Percentiles rank a stretch among this genome's conserved stretches.
Conservation (phyloP, 2,329 filamentous ascomycete genomes). For the Huntiella moniliformis region DNA sequence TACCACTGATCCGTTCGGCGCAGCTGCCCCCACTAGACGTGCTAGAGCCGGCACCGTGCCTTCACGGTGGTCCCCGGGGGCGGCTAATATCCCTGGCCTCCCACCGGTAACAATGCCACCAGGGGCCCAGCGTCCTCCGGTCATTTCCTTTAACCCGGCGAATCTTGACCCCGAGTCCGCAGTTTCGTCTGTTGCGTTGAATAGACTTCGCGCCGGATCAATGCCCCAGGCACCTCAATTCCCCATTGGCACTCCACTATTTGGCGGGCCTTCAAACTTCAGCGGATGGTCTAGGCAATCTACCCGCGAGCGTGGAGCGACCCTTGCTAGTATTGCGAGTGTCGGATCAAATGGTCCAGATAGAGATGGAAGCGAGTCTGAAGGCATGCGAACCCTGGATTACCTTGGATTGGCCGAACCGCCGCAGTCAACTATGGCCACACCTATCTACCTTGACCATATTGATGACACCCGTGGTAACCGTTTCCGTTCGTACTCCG, state of each 20-base stretch:
- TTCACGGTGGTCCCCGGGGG: conserved; percentile 68
- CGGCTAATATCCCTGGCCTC: conserved; percentile 26
- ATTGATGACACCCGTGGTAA: conserved; percentile 62
- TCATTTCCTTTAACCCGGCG: conserved; percentile 51
- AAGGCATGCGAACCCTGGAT: conserved; percentile 79
- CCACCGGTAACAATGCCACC: conserved; percentile 7
- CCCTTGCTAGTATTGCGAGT: conserved; percentile 64
- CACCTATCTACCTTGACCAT: conserved; percentile 51
- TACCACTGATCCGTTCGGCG: conserved; percentile 16
- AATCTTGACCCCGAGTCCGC: conserved; percentile 46
- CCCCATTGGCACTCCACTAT: conserved; percentile 39
- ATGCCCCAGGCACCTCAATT: conserved; percentile 77
- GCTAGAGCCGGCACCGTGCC: conserved; percentile 90
- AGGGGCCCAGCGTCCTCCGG: conserved; percentile 3
- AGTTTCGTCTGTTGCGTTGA: conserved; percentile 38
- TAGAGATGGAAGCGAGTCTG: conserved; percentile 68
- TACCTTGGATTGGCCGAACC: conserved; percentile 91
- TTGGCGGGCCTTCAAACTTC: conserved; percentile 69
- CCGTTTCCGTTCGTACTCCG: conserved; percentile 89
- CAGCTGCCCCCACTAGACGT: conserved; percentile 50
- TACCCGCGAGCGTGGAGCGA: conserved; percentile 66
- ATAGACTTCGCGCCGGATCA: conserved; percentile 68
- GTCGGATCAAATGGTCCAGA: conserved; percentile 78
- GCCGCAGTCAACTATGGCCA: conserved; percentile 62
- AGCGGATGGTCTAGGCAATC: conserved; percentile 52